Base-by-base conservation (phyloP, 129 eudicot species). In the Escallonia herrerae region DNA sequence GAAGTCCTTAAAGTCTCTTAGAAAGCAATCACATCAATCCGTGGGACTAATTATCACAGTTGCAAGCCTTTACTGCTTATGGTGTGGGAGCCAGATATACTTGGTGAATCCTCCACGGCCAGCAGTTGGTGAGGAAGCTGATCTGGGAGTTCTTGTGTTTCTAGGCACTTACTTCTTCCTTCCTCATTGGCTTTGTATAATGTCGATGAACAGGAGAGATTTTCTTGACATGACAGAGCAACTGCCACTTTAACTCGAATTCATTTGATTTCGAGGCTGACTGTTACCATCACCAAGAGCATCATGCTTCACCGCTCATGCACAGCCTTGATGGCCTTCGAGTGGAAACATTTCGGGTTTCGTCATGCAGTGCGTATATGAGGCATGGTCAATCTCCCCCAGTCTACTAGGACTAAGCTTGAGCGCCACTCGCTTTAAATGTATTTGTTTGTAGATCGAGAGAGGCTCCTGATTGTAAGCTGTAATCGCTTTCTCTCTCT, bases 111-210 rank as follows among this genome's bases (percentile, higher is more conserved):
- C 98, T 67, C 89, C 82, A 14, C 82, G 95, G 57, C 79, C 98
- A 40, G 86, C 98, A 6, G 95, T 93, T 59, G 96, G 96, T 41
- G 98, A 93, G 74, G 98, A 93, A 71, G 96, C 98, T 56, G 98
- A 93, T 79, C 83, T 93, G 22, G 98, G 98, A 56, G 96, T 93
- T 45, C 78, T 93, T 0, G 76, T 91, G 67, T 93, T 93, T 70
- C 62, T 93, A 22, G 81, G 76, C 14, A 64, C 77, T 8, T 93
- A 79, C 72, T 88, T 93, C 65, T 88, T 88, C 64, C 72, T 93
- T 63, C 96, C 98, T 5, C 95, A 88, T 50, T 48, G 81, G 54
- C 76, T 93, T 40, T 93, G 98, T 60, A 83, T 93, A 60, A 46
- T 82, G 75, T 93, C 98, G 43, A 88, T 93, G 98, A 78, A 83